These are phyloP conservation scores for Aspergillus sp. DNA, from an alignment of 2,329 filamentous ascomycete species.

Conservation along the genomic window DNA sequence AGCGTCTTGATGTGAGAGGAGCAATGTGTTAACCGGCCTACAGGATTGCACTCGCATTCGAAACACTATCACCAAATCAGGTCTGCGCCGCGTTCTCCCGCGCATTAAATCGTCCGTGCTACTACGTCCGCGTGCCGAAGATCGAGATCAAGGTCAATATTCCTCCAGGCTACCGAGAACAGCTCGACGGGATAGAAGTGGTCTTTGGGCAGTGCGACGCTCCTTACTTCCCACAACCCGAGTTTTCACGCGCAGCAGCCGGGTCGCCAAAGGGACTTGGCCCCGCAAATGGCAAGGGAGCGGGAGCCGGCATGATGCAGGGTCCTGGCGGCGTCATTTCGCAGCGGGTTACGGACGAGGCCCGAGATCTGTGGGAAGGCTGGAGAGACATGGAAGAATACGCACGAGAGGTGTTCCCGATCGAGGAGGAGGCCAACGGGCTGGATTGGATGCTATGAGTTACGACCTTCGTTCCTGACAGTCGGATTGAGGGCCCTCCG, in stretches of 20 bases:
- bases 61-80: conserved; percentile 73
- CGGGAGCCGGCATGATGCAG: conserved; percentile 38
- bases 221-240: conserved; percentile 55
- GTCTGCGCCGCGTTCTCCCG: conserved; percentile 71
- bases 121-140: conserved; percentile 61
- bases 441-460: conserved; percentile 71
- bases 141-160: conserved; percentile 81
- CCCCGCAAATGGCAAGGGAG: conserved; percentile 30
- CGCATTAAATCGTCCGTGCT: conserved; percentile 67
- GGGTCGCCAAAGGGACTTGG: conserved; percentile 30
- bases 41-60: conserved; percentile 85
- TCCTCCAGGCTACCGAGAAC: conserved; percentile 77
- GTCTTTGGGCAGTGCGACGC: conserved; percentile 51
- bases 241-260: conserved; percentile 36
- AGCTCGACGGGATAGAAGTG: conserved; percentile 59
- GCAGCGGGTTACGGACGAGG: conserved; percentile 63
- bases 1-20: not conserved
- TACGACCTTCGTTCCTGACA: conserved; percentile 6
- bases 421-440: conserved; percentile 91
- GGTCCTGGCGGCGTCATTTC: conserved; percentile 47
- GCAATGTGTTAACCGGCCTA: conserved; percentile 19
- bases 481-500: conserved; percentile 1
- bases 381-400: conserved; percentile 89
- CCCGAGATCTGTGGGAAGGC: conserved; percentile 80
- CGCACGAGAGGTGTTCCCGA: conserved; percentile 81